Conservation (phyloP, 208 protist species). For the Leishmania mexicana region DNA sequence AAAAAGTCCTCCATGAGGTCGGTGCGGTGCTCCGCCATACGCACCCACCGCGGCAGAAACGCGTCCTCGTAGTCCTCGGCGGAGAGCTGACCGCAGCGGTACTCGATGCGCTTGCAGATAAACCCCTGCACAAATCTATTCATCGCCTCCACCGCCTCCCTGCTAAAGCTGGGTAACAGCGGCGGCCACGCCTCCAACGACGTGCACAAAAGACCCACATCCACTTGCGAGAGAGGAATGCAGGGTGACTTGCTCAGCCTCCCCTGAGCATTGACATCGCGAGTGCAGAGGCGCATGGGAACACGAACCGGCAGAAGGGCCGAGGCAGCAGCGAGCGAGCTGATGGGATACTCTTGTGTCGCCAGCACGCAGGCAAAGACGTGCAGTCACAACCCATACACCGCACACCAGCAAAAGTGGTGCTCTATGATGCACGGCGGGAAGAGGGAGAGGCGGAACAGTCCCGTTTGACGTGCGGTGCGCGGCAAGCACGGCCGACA, state of each 20-base stretch:
- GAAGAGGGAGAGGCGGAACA: neutral
- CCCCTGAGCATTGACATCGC: slow-evolving; percentile 31
- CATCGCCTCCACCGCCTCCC: slow-evolving; percentile 25
- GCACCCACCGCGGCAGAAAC: slow-evolving; percentile 40
- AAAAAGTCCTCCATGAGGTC: slow-evolving; percentile 39
- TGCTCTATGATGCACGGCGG: neutral
- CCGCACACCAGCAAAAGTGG: neutral
- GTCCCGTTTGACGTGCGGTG: too few species aligned
- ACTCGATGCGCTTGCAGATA: slow-evolving; percentile 45
- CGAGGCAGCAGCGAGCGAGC: neutral
- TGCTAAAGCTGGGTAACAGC: slow-evolving; percentile 37
- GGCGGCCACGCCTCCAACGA: slow-evolving; percentile 33
- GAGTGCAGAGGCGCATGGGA: slow-evolving; percentile 30
- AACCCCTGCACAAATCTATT: slow-evolving; percentile 39
- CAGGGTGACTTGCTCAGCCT: slow-evolving; percentile 30
- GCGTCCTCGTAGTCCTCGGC: slow-evolving; percentile 19
- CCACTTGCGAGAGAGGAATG: neutral
- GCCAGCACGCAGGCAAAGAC: neutral
- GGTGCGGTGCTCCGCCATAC: slow-evolving; percentile 25
- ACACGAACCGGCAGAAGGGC: neutral
- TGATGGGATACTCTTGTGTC: neutral
- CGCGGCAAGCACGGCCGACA: neutral
- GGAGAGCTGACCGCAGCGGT: slow-evolving; percentile 42
- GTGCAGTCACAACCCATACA: neutral
- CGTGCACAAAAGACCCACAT: slow-evolving; percentile 22